A percentile compares a stretch with the other conserved stretches of the same genome.
These are phyloP conservation scores for Ceratocystis harringtonii DNA, from an alignment of 2,329 filamentous ascomycete species.

Conservation along the genomic window DNA sequence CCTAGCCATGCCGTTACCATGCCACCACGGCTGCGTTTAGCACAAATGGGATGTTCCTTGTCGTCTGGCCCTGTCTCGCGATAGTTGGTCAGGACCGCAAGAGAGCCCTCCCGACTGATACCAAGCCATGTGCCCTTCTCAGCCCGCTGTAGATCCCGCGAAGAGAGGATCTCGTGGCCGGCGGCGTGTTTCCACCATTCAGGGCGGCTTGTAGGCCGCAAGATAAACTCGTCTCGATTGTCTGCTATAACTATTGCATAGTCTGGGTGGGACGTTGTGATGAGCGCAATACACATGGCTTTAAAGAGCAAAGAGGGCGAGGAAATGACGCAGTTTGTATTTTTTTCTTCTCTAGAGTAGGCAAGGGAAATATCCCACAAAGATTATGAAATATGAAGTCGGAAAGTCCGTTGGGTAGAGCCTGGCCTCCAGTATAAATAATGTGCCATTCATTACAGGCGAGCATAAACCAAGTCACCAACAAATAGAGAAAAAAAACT, in stretches of 20 bases:
- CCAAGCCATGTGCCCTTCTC: conserved; percentile 54
- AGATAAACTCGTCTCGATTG: conserved; percentile 62
- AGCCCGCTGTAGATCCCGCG: conserved; percentile 45
- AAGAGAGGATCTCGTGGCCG: conserved; percentile 38
- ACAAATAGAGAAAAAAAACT: neutral
- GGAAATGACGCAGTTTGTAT: neutral
- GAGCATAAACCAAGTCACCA: neutral
- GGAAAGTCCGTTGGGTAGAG: neutral
- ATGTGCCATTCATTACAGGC: neutral
- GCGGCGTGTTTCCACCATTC: conserved; percentile 44
- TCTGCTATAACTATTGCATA: conserved; percentile 63
- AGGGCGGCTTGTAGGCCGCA: conserved; percentile 47
- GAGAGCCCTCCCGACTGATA: conserved; percentile 41
- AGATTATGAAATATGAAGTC: neutral
- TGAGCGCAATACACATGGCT: conserved; percentile 62
- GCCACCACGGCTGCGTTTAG: conserved; percentile 42
- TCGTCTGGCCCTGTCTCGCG: conserved; percentile 39
- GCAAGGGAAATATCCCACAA: neutral
- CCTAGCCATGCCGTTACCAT: conserved; percentile 51
- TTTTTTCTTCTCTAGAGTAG: neutral
- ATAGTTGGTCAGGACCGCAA: conserved; percentile 54
- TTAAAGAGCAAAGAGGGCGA: neutral
- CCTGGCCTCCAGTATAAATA: neutral
- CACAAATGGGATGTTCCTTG: conserved; percentile 37
- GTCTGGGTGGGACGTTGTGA: conserved; percentile 59